Base-by-base conservation (phyloP, 2,329 filamentous ascomycete species). In the Trichoderma sp. region DNA sequence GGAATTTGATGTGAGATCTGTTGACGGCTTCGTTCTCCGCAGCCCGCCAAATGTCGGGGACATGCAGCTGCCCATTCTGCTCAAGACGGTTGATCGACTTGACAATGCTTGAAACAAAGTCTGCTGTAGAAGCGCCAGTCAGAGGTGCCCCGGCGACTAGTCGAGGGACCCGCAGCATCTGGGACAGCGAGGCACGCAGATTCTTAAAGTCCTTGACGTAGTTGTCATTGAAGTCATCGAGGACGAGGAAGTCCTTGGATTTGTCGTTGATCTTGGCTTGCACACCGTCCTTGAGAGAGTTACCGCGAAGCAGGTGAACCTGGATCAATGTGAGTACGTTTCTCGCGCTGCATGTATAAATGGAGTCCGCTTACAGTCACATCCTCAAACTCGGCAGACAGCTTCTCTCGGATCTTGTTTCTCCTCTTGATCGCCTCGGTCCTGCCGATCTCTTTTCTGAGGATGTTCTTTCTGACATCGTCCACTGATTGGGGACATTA, bases 351-450 rank as follows among this genome's bases (percentile, higher is more conserved):
- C 37, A 13, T 16, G 16, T 33, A 10, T 19, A 19, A 2, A n/a
- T 11, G 16, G 31, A 21, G n/a, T 27, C 29, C 24, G 8, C 63
- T 67, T 16, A 67, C 64, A 29, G 64, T 67, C 6, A 67, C 64
- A 14, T 59, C 64, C 16, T 67, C 64, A 29, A 67, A 67, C 29
- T 67, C 64, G 29, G 64, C 56, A 31, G 64, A 43, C 55, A 67
- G 31, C 64, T 67, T 67, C 55, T 67, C 64, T 49, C 64, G 64
- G 16, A 67, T 67, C 64, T 67, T 67, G 40, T 67, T 67, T 59
- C 64, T 58, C 64, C 55, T 67, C 64, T 52, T 67, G 3, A 67
- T 56, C 5, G 64, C 64, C 37, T 67, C 64, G 27, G 55, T 67
- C 55, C 64, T 67, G 53, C 64, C 64, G 43, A 67, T 67, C 29